A percentile compares a stretch with the other conserved stretches of the same genome.
Conservation (phyloP, 495 filamentous ascomycete genomes). For the Lepidopterella palustris region DNA sequence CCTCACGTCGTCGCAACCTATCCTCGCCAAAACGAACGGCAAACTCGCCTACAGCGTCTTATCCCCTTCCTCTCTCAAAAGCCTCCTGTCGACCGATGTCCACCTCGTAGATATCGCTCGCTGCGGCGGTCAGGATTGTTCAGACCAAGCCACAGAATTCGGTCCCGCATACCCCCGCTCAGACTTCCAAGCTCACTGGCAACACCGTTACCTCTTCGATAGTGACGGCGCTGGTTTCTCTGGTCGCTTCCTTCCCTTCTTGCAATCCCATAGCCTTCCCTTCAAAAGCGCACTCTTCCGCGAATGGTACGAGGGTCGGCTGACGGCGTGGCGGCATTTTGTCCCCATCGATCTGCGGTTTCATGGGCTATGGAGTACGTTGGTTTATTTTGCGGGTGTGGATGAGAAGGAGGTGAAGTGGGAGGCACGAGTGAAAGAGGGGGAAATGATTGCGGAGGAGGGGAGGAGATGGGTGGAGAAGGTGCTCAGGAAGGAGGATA, state of each 20-base stretch:
- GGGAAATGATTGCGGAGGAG: slow-evolving; percentile 58
- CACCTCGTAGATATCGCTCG: slow-evolving; percentile 44
- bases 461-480: slow-evolving; percentile 58
- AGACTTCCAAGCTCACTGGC: slow-evolving; percentile 57
- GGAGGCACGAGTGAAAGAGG: slow-evolving; percentile 42
- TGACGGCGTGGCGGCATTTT: slow-evolving; percentile 71
- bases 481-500: slow-evolving; percentile 69
- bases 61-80: slow-evolving; percentile 31
- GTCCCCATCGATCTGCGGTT: slow-evolving; percentile 63
- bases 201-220: slow-evolving; percentile 62
- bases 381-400: slow-evolving; percentile 35
- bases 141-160: slow-evolving; percentile 47
- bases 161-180: slow-evolving; percentile 33
- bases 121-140: slow-evolving; percentile 49
- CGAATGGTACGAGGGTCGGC: slow-evolving; percentile 67
- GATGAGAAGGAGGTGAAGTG: slow-evolving; percentile 10
- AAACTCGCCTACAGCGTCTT: not conserved
- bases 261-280: slow-evolving; percentile 55
- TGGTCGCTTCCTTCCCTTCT: slow-evolving; percentile 56
- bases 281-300: slow-evolving; percentile 61
- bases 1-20: slow-evolving; percentile 24
- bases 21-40: slow-evolving; percentile 25
- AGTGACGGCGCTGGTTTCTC: slow-evolving; percentile 62
- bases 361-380: slow-evolving; percentile 31
- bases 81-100: slow-evolving; percentile 20